A percentile compares a stretch with the other conserved stretches of the same genome.
These are phyloP conservation scores for Cajanus cajan DNA, from an alignment of 306 rosid genomes.

Conservation along the genomic window DNA sequence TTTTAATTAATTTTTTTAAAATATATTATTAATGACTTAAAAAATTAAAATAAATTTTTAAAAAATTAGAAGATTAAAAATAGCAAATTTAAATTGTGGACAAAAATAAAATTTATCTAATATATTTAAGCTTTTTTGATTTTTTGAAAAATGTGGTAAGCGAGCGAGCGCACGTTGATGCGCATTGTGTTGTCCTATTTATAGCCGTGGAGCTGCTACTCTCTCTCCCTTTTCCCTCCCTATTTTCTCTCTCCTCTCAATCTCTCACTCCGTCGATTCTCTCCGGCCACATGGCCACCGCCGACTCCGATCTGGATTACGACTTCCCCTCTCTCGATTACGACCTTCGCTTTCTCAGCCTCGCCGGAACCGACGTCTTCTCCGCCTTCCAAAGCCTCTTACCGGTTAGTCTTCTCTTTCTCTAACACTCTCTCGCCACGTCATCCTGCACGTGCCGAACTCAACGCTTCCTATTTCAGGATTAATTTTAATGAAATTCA, in stretches of 20 bases:
- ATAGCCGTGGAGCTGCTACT: conserved; percentile 29
- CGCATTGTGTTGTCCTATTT: conserved; percentile 23
- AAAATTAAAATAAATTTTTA: too few relatives aligned
- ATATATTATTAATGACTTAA: too few relatives aligned
- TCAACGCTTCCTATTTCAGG: too few relatives aligned
- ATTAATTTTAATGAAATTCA: too few relatives aligned
- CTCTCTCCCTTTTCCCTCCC: conserved; percentile 37
- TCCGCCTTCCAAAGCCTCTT: conserved; percentile 32
- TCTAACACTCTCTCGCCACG: too few relatives aligned
- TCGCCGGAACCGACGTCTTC: conserved; percentile 32
- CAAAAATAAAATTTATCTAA: too few relatives aligned
- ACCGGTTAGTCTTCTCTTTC: conserved; percentile 50
- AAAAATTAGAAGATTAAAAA: too few relatives aligned
- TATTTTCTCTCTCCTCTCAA: background rate
- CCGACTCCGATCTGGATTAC: conserved; percentile 46
- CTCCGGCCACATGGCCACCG: conserved; percentile 37
- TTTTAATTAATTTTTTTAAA: too few relatives aligned
- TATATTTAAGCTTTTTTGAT: too few relatives aligned
- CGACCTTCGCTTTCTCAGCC: conserved; percentile 28
- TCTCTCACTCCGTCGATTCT: conserved; percentile 7
- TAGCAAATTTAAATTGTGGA: too few relatives aligned
- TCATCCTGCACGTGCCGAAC: too few relatives aligned
- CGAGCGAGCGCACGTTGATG: background rate
- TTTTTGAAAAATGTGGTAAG: background rate
- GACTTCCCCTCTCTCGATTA: conserved; percentile 19